Percentiles rank a stretch among this genome's conserved stretches.
These are phyloP conservation scores for Akanthomyces muscarius DNA, from an alignment of 2,329 filamentous ascomycete species.

Conservation along the genomic window DNA sequence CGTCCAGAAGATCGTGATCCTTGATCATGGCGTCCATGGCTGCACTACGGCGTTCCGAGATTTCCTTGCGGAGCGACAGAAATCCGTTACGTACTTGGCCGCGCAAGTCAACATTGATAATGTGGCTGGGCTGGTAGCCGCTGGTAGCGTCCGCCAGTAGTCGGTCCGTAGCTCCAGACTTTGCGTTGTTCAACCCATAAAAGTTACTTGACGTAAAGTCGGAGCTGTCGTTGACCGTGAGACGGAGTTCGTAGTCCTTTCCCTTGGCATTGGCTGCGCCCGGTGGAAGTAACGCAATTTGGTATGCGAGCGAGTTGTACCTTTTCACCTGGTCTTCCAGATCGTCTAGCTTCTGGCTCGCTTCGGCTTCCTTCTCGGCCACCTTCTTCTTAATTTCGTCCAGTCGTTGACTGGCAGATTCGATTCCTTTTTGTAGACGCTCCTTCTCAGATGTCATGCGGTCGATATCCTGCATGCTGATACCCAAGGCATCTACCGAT, in stretches of 20 bases:
- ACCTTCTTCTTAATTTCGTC: constrained; percentile 83
- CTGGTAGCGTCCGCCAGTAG: constrained; percentile 76
- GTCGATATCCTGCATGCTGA: constrained; percentile 97
- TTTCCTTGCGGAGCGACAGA: constrained; percentile 75
- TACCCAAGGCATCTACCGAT: constrained; percentile 85
- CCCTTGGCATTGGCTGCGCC: constrained; percentile 84
- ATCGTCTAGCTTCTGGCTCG: constrained; percentile 80
- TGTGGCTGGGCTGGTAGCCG: constrained; percentile 84
- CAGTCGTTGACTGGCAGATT: constrained; percentile 68
- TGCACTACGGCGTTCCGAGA: constrained; percentile 79
- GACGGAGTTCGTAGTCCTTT: constrained; percentile 75
- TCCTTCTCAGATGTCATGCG: constrained; percentile 96
- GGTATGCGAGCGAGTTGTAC: constrained; percentile 93
- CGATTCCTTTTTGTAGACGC: constrained; percentile 82
- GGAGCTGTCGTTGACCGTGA: constrained; percentile 73
- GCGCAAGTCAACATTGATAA: constrained; percentile 84
- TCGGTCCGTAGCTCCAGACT: constrained; percentile 58
- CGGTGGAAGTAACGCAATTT: constrained; percentile 83
- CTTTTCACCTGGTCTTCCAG: constrained; percentile 85
- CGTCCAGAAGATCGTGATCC: constrained; percentile 87
- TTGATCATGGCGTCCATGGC: constrained; percentile 90
- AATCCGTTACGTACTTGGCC: constrained; percentile 78
- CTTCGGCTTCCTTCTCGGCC: constrained; percentile 82
- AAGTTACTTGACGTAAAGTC: constrained; percentile 68
- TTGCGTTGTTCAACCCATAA: constrained; percentile 35